These are phyloP conservation scores for Fraxinus excelsior DNA, from an alignment of 257 asterid species.

Conservation along the genomic window DNA sequence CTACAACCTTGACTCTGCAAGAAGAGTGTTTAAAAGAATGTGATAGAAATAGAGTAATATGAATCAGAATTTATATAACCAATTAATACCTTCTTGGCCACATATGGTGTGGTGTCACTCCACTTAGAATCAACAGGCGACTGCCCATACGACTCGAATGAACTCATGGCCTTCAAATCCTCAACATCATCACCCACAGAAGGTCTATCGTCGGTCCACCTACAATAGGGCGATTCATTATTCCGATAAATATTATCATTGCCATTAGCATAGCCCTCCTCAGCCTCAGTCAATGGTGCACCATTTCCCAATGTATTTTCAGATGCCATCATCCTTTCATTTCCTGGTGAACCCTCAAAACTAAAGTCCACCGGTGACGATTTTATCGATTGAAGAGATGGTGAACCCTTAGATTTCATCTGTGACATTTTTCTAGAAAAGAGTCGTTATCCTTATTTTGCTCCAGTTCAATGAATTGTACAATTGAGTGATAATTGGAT, in stretches of 20 bases:
- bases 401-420: conserved; percentile 40
- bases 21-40: not conserved
- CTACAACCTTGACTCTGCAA: not conserved
- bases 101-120: conserved; percentile 73
- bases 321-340: conserved; percentile 43
- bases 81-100: conserved; percentile 65
- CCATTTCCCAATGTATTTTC: conserved; percentile 43
- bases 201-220: conserved; percentile 49
- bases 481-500: conserved; percentile 60
- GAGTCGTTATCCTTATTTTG: conserved; percentile 19
- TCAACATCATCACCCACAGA: conserved; percentile 55
- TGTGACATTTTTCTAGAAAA: conserved; percentile 49
- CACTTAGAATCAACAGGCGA: conserved; percentile 63
- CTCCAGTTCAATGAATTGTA: conserved; percentile 53
- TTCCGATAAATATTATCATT: conserved; percentile 35
- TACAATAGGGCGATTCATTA: conserved; percentile 84
- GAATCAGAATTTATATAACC: not conserved
- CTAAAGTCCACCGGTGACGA: conserved; percentile 74
- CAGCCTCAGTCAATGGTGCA: conserved; percentile 35
- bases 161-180: conserved; percentile 39
- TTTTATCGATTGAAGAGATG: conserved; percentile 63
- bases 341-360: conserved; percentile 45
- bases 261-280: conserved; percentile 31
- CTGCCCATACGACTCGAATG: conserved; percentile 37
- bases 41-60: conserved; percentile 7